Base-by-base conservation (phyloP, 1,139 yeast genomes). In the Geotrichum candidum region DNA sequence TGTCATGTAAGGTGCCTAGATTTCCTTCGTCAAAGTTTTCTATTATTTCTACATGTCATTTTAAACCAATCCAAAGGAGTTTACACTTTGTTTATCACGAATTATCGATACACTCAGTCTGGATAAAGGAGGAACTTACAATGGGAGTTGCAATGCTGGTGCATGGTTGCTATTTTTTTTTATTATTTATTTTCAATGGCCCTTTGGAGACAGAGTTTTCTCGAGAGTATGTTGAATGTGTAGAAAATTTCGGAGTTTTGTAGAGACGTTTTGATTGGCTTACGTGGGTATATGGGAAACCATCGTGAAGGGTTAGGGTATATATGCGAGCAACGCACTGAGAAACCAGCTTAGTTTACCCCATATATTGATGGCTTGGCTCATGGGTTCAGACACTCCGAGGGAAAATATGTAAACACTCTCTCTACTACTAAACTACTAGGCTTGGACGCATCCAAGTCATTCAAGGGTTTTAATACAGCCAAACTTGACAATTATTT, bases 1-100 rank as follows among this genome's bases (percentile, higher is more conserved):
- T 74, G 90, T 90, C 78, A 91, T 92, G 97, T 92, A 84, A 80
- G 53, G 27, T 35, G 53, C 33, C 46, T 35, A 23, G 56, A 25
- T 35, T 35, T 53, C 41, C 38, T 18, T 31, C 46, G 33, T 35
- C 29, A 33, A 53, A 25, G 45, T 22, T 45, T 23, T 27, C 38
- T 38, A 22, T 22, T 33, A 48, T 27, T 31, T 18, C 33, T 31
- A 51, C 33, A 51, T 25, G 29, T 29, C 38, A 25, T 18, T 29
- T 25, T 25, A 52, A 25, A 29, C 25, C 54, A 52, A 27, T 27
- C 38, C 23, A 25, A 18, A 29, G 15, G 41, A 27, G 54, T 31
- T 35, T 53, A 33, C 27, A 22, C 15, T 33, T 9, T 53, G 27
- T 53, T 22, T 23, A 35, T 48, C 22, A 22, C 48, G 48, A n/a